Evolutionary conservation across 176 grass and related monocot species (phyloP), one percentile per base, ranked within the genome.

Genomic region (maize (Zea mays)): DNA sequence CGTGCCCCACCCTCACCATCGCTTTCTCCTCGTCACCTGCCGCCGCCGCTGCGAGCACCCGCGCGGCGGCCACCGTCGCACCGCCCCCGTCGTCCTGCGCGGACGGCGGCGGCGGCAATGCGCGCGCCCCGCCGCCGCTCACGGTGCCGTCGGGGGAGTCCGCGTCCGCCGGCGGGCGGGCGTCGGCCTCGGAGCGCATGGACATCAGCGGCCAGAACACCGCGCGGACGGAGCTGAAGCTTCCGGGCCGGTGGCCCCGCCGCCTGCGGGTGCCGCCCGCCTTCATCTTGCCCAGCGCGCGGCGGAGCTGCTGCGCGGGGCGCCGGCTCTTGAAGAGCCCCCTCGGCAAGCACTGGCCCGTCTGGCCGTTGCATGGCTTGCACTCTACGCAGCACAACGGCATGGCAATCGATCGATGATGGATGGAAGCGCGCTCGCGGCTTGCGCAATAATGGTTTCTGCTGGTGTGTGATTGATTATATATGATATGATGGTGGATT

Each of bases 121-220:
- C 74, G 58, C 43, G 74, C 55, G 48, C 66, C 0, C 60, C 52
- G 8, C 8, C 4, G 65, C 45, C 20, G 80, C 50, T 49, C 21
- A 39, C 58, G 38, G 75, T 74, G 20, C 38, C 58, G 8, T 62
- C 73, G 1, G 80, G 76, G 40, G 67, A 71, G 14, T 10, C 34
- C 60, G 50, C 58, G 39, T 13, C 19, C 42, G 41, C 21, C 65
- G 13, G 5, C 64, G 39, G 39, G 38, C 38, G 11, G 44, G 43
- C 75, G 71, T 90, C 75, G 58, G 55, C 58, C 1, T 94, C 92
- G 3, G 89, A 94, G 0, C 86, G 76, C 83, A 94, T 87, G 1
- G 92, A 91, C 81, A 87, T 89, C 61, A 94, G 76, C 14, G 92
- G 92, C 92, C 92, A 94, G 86, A 94, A 91, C 4, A 94, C 80